These are phyloP conservation scores for Tremella mesenterica DNA, from an alignment of 768 basidiomycete genomes.

Conservation along the genomic window DNA sequence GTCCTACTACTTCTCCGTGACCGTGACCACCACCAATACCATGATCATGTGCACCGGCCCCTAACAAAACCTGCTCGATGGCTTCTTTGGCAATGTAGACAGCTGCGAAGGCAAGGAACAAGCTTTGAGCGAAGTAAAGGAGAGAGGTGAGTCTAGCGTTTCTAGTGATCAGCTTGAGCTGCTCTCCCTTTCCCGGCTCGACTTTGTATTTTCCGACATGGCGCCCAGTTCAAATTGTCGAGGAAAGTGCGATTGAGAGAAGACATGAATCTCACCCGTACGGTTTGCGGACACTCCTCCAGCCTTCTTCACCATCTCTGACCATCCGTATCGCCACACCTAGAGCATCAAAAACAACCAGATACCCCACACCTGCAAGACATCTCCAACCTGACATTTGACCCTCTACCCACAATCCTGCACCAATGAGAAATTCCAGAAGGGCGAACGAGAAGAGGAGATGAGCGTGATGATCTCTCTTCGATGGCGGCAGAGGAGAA, in stretches of 20 bases:
- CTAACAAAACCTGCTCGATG: constrained; percentile 76
- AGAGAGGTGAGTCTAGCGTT: constrained; percentile 39
- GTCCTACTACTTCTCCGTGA: constrained; percentile 50
- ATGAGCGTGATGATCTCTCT: constrained; percentile 15
- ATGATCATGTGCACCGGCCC: constrained; percentile 32
- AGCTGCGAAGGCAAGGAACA: constrained; percentile 87
- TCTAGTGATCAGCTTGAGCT: background rate
- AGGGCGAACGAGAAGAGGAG: constrained; percentile 7
- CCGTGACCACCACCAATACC: constrained; percentile 53
- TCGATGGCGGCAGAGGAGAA: constrained; percentile 16
- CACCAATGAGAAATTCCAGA: constrained; percentile 39
- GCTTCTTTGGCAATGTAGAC: constrained; percentile 97
- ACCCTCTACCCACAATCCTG: constrained; percentile 70
- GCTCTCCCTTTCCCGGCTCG: background rate
- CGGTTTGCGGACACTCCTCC: constrained; percentile 45
- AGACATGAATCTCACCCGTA: constrained; percentile 55
- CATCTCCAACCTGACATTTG: constrained; percentile 79
- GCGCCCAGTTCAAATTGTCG: background rate
- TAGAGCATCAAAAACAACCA: constrained; percentile 89
- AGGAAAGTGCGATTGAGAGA: no score
- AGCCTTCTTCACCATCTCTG: constrained; percentile 31
- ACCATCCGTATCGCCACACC: constrained; percentile 56
- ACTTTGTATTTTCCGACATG: background rate
- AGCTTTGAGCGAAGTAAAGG: constrained; percentile 74
- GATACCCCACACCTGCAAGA: constrained; percentile 86